Evolutionary conservation across 805 yeast genomes (phyloP).

Genomic region (Pichia exigua): DNA sequence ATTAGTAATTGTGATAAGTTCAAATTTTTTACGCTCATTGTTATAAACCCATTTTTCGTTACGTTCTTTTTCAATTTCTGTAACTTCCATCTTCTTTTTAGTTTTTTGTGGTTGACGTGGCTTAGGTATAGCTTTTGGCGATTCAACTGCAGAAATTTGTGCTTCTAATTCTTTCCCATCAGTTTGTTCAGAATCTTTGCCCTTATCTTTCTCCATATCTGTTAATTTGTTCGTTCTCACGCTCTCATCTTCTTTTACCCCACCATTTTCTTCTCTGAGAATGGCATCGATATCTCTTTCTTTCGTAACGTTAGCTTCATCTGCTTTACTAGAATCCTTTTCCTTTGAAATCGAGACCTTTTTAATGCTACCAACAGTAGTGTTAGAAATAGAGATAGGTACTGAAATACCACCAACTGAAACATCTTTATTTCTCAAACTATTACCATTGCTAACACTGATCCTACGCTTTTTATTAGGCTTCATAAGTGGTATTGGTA

Average conservation of each 20-base stretch:
- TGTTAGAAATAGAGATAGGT: slow-evolving; percentile 8
- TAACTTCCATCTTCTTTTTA: not conserved
- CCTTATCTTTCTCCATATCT: not conserved
- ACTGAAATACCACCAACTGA: not conserved
- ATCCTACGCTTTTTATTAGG: not conserved
- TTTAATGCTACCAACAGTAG: not conserved
- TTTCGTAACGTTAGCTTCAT: not conserved
- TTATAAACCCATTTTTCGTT: slow-evolving; percentile 10
- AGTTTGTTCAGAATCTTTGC: not conserved
- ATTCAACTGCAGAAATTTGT: not conserved
- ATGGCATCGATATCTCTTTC: not conserved
- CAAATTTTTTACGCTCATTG: slow-evolving; percentile 1
- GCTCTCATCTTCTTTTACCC: not conserved
- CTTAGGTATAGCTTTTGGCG: not conserved
- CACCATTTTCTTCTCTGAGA: not conserved
- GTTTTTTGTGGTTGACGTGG: not conserved
- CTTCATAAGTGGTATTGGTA: not conserved
- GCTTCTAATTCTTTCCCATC: not conserved
- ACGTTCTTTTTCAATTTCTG: slow-evolving; percentile 2
- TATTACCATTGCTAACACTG: not conserved
- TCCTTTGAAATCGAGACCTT: not conserved
- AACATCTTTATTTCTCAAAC: not conserved
- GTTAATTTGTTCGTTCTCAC: not conserved
- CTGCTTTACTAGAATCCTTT: not conserved
- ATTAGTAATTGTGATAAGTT: slow-evolving; percentile 2